phyloP scores from a whole-genome alignment of 441 rosid genomes.

The Eugenia klotzschiana region DNA sequence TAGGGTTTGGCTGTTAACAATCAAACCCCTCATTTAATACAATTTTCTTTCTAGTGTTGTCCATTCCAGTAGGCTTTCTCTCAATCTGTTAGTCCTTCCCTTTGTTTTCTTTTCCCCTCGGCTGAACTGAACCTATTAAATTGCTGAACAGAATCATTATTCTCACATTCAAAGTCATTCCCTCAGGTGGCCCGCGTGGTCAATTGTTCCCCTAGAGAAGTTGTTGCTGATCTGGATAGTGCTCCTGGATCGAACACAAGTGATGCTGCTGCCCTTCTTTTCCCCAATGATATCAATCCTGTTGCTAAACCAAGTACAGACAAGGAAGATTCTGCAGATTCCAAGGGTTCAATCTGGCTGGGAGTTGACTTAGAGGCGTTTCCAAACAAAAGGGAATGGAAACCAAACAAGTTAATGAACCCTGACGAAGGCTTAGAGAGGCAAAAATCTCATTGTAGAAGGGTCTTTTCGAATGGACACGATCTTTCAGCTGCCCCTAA shows the following conservation, averaged over 20 bases:
- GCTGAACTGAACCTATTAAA: not conserved
- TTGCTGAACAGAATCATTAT: not conserved
- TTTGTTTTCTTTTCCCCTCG: not conserved
- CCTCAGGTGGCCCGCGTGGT: conserved; percentile 11
- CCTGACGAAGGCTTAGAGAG: conserved; percentile 42
- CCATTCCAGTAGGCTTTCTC: not conserved
- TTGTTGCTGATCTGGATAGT: conserved; percentile 9
- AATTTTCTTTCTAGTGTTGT: not conserved
- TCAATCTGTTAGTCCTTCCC: not conserved
- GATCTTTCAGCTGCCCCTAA: not conserved
- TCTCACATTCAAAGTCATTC: conserved; percentile 1
- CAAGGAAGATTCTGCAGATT: conserved; percentile 7
- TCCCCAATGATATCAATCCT: not conserved
- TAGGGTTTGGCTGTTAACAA: not conserved
- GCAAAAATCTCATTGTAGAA: conserved; percentile 14
- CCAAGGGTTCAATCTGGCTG: conserved; percentile 10
- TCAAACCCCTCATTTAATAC: not conserved
- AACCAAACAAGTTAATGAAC: conserved; percentile 51
- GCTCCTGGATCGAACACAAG: conserved; percentile 2
- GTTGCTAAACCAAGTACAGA: not conserved
- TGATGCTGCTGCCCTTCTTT: conserved; percentile 11
- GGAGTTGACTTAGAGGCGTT: conserved; percentile 18
- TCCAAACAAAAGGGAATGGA: conserved; percentile 40
- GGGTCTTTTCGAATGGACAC: conserved; percentile 1
- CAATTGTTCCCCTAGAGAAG: conserved; percentile 6